Conservation (phyloP, 2,329 filamentous ascomycete species). For the Fonsecaea multimorphosa region DNA sequence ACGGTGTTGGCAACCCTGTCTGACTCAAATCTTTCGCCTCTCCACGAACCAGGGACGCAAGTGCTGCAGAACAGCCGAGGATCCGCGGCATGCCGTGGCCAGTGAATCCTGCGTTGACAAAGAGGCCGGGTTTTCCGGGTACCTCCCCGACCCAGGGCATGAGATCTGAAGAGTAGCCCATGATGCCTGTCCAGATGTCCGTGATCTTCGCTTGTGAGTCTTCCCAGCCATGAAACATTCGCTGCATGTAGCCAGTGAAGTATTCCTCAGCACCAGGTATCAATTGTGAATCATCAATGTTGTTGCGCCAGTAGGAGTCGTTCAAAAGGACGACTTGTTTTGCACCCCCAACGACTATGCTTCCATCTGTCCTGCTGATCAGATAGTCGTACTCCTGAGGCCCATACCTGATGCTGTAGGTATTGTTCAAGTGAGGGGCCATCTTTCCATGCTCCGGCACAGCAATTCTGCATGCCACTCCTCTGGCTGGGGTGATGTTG, state of each 20-base stretch:
- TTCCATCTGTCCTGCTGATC: slow-evolving; percentile 62
- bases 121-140: slow-evolving; percentile 56
- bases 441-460: slow-evolving; percentile 36
- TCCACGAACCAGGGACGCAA: slow-evolving; percentile 46
- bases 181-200: slow-evolving; percentile 55
- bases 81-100: slow-evolving; percentile 72
- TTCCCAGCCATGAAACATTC: slow-evolving; percentile 47
- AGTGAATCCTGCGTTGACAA: slow-evolving; percentile 66
- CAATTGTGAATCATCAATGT: slow-evolving; percentile 50
- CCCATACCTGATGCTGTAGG: slow-evolving; percentile 68
- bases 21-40: slow-evolving; percentile 37
- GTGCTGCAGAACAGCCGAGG: slow-evolving; percentile 62
- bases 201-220: slow-evolving; percentile 45
- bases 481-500: slow-evolving; percentile 77
- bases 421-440: slow-evolving; percentile 49
- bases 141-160: slow-evolving; percentile 60
- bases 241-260: slow-evolving; percentile 49
- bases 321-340: slow-evolving; percentile 53
- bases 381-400: slow-evolving; percentile 70
- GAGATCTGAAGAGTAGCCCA: slow-evolving; percentile 59
- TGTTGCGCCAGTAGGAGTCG: slow-evolving; percentile 52
- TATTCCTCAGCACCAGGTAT: slow-evolving; percentile 47
- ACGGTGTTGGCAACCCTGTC: slow-evolving; percentile 44
- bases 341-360: slow-evolving; percentile 67
- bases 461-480: slow-evolving; percentile 58